phyloP scores from a whole-genome alignment of 1,284 basidiomycete genomes.

The Trametes hirsuta region DNA sequence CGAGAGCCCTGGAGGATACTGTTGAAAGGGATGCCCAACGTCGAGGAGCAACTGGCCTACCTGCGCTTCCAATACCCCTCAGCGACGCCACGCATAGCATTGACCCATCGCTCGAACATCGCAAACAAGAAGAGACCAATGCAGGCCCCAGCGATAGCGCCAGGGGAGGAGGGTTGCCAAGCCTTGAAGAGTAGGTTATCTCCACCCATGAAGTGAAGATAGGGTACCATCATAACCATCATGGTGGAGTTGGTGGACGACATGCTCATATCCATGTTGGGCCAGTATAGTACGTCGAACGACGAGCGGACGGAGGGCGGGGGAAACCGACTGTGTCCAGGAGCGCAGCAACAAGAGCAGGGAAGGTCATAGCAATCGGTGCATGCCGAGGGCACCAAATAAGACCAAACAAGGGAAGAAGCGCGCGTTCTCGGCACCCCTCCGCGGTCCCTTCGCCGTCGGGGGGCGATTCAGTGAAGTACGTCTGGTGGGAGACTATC shows the following conservation, averaged over 20 bases:
- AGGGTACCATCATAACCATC: constrained; percentile 56
- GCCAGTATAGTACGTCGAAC: background rate
- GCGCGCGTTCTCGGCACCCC: background rate
- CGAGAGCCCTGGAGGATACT: constrained; percentile 2
- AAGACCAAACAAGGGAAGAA: background rate
- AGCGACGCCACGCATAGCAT: constrained; percentile 54
- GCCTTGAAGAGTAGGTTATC: constrained; percentile 70
- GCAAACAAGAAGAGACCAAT: constrained; percentile 69
- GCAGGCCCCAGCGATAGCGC: constrained; percentile 75
- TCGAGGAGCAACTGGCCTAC: constrained; percentile 41
- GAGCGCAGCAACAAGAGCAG: background rate
- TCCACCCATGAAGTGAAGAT: constrained; percentile 64
- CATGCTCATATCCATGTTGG: constrained; percentile 9
- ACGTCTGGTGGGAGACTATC: too few relatives aligned
- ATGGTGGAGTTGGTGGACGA: constrained; percentile 9
- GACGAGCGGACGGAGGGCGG: background rate
- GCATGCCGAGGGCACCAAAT: background rate
- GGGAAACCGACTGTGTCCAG: background rate
- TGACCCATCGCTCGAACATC: constrained; percentile 69
- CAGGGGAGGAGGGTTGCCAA: constrained; percentile 68
- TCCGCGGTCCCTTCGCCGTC: too few relatives aligned
- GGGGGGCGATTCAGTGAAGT: too few relatives aligned
- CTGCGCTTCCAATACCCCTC: constrained; percentile 61
- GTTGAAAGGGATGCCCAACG: background rate
- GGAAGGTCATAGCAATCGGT: background rate